Base-by-base conservation (phyloP, 2,329 filamentous ascomycete species). In the Colletotrichum eleusines region DNA sequence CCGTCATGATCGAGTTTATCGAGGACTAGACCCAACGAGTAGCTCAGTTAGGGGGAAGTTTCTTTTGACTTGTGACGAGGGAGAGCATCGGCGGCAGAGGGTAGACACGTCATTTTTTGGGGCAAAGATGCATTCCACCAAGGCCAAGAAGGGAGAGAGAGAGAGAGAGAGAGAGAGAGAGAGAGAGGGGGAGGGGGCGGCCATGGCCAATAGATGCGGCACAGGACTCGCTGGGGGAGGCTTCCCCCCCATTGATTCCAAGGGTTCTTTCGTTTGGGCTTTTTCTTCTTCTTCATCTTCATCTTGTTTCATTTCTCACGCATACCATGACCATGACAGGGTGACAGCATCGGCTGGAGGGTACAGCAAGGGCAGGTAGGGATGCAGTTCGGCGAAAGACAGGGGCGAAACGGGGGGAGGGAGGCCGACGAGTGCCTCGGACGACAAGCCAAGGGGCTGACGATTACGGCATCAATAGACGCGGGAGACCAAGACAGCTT, bases 1-100 rank as follows among this genome's bases (percentile, higher is more conserved):
- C 94, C 0, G 92, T 99, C 9, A 98, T 98, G 94, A 91, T 99
- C 75, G 96, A 98, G 80, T 97, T 94, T 77, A 81, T 93, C 68
- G 91, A 93, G 79, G 86, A 88, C 38, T 83, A 74, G 40, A 35
- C 9, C 20, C n/a, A 28, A 31, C 3, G 40, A 9, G 11, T 40
- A 9, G 11, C n/a, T 6, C 54, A 57, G 16, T 31, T 14, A 1
- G 28, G 50, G 31, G 5, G 14, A 14, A 5, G n/a, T n/a, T 2
- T 7, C 28, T 9, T 11, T n/a, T 20, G 14, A 2, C 18, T 20
- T 14, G 60, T n/a, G 14, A 7, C 18, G 35, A 38, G 51, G 23
- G 46, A 31, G 63, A 61, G 57, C n/a, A n/a, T n/a, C 23, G 62
- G 38, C 54, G 33, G 38, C 14, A 59, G 57, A 65, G 51, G 53